Percentiles rank a stretch among this genome's conserved stretches.
These are phyloP conservation scores for Tubosaeta brunneosetosa DNA, from an alignment of 768 basidiomycete species.

Conservation along the genomic window DNA sequence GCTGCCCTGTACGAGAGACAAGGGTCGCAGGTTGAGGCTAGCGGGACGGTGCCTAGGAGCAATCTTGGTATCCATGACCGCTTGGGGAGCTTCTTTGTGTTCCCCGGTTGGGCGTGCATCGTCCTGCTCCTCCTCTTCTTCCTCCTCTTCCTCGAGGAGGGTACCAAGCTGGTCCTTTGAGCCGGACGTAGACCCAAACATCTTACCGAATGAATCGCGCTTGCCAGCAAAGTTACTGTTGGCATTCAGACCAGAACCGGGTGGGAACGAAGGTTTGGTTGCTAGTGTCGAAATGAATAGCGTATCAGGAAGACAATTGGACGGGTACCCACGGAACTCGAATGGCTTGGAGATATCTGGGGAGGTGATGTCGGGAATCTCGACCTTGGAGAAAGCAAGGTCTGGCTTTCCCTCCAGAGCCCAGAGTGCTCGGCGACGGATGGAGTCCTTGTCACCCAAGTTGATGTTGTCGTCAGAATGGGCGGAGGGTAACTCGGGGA, in stretches of 20 bases:
- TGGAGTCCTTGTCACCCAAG: constrained; percentile 69
- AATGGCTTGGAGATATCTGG: constrained; percentile 55
- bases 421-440: constrained; percentile 78
- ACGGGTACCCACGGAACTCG: constrained; percentile 57
- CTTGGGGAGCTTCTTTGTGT: constrained; percentile 19
- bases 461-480: constrained; percentile 64
- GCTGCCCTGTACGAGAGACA: constrained; percentile 61
- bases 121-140: constrained; percentile 79
- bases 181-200: constrained; percentile 53
- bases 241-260: constrained; percentile 39
- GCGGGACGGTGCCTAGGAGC: constrained; percentile 59
- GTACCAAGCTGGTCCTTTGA: constrained; percentile 77
- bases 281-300: constrained; percentile 35
- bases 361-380: constrained; percentile 74
- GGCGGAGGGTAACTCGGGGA: constrained; percentile 60
- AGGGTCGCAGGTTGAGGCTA: constrained; percentile 61
- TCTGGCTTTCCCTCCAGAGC: constrained; percentile 84
- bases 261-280: constrained; percentile 55
- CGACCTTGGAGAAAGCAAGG: constrained; percentile 65
- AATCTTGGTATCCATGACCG: constrained; percentile 30
- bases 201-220: constrained; percentile 77
- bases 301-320: not conserved
- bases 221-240: constrained; percentile 49
- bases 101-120: constrained; percentile 20
- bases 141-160: constrained; percentile 82